Percentiles rank a stretch among this genome's conserved stretches.
These are phyloP conservation scores for Neospermospora avenae DNA, from an alignment of 2,329 filamentous ascomycete genomes.

Conservation along the genomic window DNA sequence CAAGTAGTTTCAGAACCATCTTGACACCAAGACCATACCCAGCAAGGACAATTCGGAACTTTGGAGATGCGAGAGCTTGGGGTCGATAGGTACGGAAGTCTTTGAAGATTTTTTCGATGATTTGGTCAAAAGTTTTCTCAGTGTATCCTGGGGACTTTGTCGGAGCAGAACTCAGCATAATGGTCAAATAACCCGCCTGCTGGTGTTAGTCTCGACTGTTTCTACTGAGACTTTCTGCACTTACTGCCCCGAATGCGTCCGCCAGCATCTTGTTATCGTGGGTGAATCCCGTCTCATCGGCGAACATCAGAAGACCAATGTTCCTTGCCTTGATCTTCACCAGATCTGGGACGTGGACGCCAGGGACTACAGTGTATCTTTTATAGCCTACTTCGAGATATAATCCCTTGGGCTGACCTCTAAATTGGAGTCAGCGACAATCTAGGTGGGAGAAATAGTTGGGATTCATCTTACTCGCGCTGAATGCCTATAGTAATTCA, in stretches of 20 bases:
- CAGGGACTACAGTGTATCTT: background rate
- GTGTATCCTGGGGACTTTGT: background rate
- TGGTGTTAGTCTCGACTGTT: background rate
- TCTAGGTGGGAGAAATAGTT: background rate
- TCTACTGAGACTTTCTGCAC: background rate
- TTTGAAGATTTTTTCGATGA: background rate
- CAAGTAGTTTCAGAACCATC: background rate
- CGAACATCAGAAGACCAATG: conserved; percentile 1
- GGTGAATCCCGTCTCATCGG: conserved; percentile 2
- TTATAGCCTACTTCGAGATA: background rate
- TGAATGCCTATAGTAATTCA: conserved; percentile 1
- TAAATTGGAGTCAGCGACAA: background rate
- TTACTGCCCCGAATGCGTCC: conserved; percentile 66
- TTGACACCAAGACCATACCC: background rate
- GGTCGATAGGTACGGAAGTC: background rate
- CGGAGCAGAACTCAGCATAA: background rate
- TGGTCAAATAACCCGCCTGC: background rate
- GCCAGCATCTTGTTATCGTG: conserved; percentile 38
- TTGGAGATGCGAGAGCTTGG: background rate
- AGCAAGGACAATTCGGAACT: background rate
- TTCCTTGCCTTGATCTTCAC: background rate
- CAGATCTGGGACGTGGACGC: background rate
- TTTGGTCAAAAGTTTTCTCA: background rate
- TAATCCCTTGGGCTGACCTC: background rate
- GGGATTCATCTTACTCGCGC: conserved; percentile 5